phyloP scores from a whole-genome alignment of 2,329 filamentous ascomycete genomes.

The Furcasterigmium furcatum region DNA sequence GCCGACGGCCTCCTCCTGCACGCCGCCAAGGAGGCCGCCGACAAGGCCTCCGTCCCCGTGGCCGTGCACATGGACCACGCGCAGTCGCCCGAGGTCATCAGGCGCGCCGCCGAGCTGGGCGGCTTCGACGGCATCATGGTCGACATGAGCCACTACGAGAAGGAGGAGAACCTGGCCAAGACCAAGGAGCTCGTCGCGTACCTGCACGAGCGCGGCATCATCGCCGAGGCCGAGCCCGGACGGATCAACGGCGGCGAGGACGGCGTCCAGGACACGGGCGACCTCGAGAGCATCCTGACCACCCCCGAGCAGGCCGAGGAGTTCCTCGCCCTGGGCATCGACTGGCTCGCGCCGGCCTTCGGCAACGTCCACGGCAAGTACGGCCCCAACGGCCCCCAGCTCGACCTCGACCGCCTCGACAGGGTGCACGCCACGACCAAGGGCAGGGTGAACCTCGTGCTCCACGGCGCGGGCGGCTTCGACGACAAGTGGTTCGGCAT shows the following conservation, averaged over 20 bases:
- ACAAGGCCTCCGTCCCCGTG: slow-evolving; percentile 53
- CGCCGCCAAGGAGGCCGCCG: slow-evolving; percentile 51
- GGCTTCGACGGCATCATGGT: slow-evolving; percentile 73
- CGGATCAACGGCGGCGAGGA: slow-evolving; percentile 65
- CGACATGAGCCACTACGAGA: slow-evolving; percentile 72
- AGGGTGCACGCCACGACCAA: slow-evolving; percentile 25
- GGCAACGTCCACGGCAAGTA: slow-evolving; percentile 76
- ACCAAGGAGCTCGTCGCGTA: slow-evolving; percentile 60
- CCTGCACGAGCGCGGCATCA: slow-evolving; percentile 60
- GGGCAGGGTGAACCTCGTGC: slow-evolving; percentile 9
- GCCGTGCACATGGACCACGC: slow-evolving; percentile 66
- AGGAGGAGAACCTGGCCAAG: slow-evolving; percentile 63
- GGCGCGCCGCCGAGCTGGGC: slow-evolving; percentile 50
- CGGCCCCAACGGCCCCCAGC: slow-evolving; percentile 58
- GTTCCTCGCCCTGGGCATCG: slow-evolving; percentile 69
- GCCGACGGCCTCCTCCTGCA: slow-evolving; percentile 50
- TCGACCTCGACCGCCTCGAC: slow-evolving; percentile 55
- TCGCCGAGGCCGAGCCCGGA: slow-evolving; percentile 66
- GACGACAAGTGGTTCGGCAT: slow-evolving; percentile 5
- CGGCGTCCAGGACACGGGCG: slow-evolving; percentile 59
- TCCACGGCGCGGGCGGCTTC: slow-evolving; percentile 19
- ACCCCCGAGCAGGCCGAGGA: slow-evolving; percentile 67
- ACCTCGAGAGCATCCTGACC: slow-evolving; percentile 51
- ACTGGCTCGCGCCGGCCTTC: slow-evolving; percentile 72
- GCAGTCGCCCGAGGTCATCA: slow-evolving; percentile 56